Base-by-base conservation (phyloP, 495 filamentous ascomycete species). In the Hamigera avellanea region DNA sequence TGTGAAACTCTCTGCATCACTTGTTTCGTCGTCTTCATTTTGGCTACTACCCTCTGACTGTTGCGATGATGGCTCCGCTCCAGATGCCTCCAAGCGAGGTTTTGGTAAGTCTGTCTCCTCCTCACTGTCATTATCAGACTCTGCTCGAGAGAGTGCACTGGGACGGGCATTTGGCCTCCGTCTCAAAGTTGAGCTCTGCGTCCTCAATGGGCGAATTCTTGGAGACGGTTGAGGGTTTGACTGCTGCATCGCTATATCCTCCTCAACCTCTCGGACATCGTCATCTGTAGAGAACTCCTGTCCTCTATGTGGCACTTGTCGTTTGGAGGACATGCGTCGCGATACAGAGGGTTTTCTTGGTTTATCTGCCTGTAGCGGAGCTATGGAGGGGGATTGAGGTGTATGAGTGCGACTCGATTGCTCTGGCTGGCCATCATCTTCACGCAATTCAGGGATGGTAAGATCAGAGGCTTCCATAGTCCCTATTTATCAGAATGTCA, bases 201-300 rank as follows among this genome's bases (percentile, higher is more conserved):
- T 50, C 36, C 59, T 44, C 29, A 60, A 43, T 9, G 60, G 64
- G 19, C 55, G 54, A 32, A 66, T 56, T 23, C 59, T 49, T 1
- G 63, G 63, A 8, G 63, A 67, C 12, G 44, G 45, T 25, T 59
- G 60, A 5, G 59, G 42, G 15, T 46, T 52, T 6, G 50, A 29
- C 37, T 62, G 54, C 34, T 64, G 52, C 25, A 57, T 44, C 8
- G 55, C 58, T 30, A 62, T 50, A 34, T 72, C 64, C 33, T 66
- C 56, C 50, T 91, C 83, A 17, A 95, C 77, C 57, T 99, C 91
- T 32, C 74, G 68, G 15, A 80, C 70, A 54, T 83, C 86, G 56
- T 99, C 91, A 48, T 99, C 91, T 14, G 85, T 87, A 7, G 88
- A 95, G 57, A 95, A 99, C 43, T 85, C 76, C 52, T 86, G 84